A percentile compares a stretch with the other conserved stretches of the same genome.
Evolutionary conservation across 2,329 filamentous ascomycete species (phyloP).

Genomic region (Alternaria solani): DNA sequence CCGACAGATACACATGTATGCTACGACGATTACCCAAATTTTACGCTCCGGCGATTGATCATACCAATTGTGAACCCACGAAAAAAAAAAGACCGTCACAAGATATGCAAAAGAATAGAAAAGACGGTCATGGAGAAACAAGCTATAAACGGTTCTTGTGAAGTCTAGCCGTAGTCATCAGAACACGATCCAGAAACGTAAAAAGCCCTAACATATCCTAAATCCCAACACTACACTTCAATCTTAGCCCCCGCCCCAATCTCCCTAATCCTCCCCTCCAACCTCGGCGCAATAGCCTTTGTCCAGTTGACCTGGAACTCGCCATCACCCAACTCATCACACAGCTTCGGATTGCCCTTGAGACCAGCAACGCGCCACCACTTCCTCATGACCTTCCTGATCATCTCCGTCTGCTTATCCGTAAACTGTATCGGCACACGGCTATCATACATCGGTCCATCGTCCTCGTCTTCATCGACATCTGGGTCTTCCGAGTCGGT

Average conservation of each 20-base stretch:
- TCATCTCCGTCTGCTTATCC: slow-evolving; percentile 63
- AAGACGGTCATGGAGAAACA: no score
- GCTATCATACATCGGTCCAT: slow-evolving; percentile 50
- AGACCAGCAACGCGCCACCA: slow-evolving; percentile 77
- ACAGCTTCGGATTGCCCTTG: slow-evolving; percentile 56
- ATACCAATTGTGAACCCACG: no score
- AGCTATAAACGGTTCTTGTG: no score
- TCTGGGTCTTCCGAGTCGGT: slow-evolving; percentile 37
- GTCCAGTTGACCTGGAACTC: slow-evolving; percentile 76
- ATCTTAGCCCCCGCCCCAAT: slow-evolving; percentile 17
- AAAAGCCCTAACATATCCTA: not conserved
- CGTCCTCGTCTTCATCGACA: slow-evolving; percentile 51
- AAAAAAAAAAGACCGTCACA: no score
- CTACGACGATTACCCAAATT: no score
- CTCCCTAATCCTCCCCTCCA: slow-evolving; percentile 76
- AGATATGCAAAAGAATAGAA: no score
- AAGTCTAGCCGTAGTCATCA: no score
- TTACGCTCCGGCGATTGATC: no score
- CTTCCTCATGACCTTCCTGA: slow-evolving; percentile 73
- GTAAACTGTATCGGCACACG: slow-evolving; percentile 54
- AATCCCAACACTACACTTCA: not conserved
- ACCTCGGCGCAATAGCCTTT: slow-evolving; percentile 75
- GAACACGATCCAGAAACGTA: not conserved
- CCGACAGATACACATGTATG: no score
- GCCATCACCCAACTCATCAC: slow-evolving; percentile 66